Conservation (phyloP, 192 early-diverging fungal genomes). For the Gonapodya sp. region DNA sequence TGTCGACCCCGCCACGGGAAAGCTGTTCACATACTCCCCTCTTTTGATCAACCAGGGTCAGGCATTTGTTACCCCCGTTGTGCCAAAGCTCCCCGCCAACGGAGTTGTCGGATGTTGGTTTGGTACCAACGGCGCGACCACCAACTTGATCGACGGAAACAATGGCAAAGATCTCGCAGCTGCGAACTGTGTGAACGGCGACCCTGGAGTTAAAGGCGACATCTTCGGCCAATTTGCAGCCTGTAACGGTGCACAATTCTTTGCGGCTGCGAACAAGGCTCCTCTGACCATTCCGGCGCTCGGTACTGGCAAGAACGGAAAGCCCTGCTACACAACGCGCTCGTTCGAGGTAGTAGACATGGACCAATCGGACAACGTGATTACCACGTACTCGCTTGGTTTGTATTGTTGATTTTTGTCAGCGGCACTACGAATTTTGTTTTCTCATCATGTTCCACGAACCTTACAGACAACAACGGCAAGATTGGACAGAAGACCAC, state of each 20-base stretch:
- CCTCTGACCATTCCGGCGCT: constrained; percentile 18
- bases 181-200: constrained; percentile 26
- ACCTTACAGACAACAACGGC: not conserved
- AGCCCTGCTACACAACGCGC: constrained; percentile 25
- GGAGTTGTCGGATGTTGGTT: constrained; percentile 27
- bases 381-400: constrained; percentile 21
- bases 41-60: constrained; percentile 23
- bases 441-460: no score
- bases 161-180: constrained; percentile 18
- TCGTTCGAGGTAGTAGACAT: constrained; percentile 11
- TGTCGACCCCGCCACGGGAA: constrained; percentile 20
- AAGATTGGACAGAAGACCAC: not conserved
- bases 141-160: constrained; percentile 21
- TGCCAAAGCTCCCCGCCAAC: constrained; percentile 24
- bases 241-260: constrained; percentile 27
- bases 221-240: constrained; percentile 29
- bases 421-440: no score
- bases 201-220: not conserved
- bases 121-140: constrained; percentile 24
- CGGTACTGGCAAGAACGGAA: constrained; percentile 21
- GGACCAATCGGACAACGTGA: constrained; percentile 33
- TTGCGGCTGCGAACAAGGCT: constrained; percentile 18
- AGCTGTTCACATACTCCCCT: constrained; percentile 26
- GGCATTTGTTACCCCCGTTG: constrained; percentile 20
- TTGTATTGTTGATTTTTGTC: not conserved